phyloP scores from a whole-genome alignment of 768 basidiomycete genomes.

The Calvatia gigantea region DNA sequence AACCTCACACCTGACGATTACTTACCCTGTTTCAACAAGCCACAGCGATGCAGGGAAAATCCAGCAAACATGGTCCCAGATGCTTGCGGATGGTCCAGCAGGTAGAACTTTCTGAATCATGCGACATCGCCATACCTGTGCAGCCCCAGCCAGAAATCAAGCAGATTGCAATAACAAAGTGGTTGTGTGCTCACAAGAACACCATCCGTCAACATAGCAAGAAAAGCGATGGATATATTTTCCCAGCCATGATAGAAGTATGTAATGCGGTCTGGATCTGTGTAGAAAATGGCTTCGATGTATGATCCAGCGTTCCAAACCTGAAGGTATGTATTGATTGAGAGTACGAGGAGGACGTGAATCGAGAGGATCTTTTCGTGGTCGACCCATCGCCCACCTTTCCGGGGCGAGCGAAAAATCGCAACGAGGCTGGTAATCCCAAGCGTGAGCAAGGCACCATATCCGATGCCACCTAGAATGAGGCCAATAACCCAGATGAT shows the following conservation, averaged over 20 bases:
- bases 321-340: not conserved
- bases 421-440: not conserved
- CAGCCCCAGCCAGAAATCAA: not conserved
- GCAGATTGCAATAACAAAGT: not conserved
- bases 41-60: not conserved
- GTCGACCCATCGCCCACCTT: not conserved
- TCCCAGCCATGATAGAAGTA: not conserved
- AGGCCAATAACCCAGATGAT: not conserved
- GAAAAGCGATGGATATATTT: not conserved
- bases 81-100: not conserved
- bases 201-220: not conserved
- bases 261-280: not conserved
- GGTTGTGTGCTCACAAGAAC: not conserved
- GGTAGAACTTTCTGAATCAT: not conserved
- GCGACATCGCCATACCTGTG: conserved; percentile 2
- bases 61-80: not conserved
- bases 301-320: not conserved
- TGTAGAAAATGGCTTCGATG: not conserved
- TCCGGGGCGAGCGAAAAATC: not conserved
- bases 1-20: not conserved
- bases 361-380: not conserved
- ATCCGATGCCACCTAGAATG: not conserved
- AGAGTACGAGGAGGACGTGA: not conserved
- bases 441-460: not conserved
- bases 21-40: not conserved